Evolutionary conservation across 2,329 filamentous ascomycete species (phyloP), one percentile per base, ranked within the genome.

Genomic region (Fusarium odoratissimum): DNA sequence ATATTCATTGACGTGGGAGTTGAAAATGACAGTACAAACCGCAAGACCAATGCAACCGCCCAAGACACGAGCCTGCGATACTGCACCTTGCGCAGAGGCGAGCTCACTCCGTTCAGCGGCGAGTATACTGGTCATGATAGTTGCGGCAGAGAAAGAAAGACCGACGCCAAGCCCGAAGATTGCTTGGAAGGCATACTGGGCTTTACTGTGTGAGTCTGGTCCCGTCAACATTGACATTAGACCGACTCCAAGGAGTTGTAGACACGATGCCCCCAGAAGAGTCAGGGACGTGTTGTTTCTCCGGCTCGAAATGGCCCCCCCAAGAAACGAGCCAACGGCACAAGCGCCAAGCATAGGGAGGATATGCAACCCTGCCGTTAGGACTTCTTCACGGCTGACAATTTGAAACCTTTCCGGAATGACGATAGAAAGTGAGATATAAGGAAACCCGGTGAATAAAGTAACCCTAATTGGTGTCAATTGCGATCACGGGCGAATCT

Each of bases 331-430:
- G 1, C 88, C 89, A 8, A 89, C 74, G 0, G 89, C 88, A 40
- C 87, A 89, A 5, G 87, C 81, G 4, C 86, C 87, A 1, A 91
- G 84, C 81, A 91, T 84, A 0, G 90, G 89, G 19, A 91, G 81
- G 10, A 91, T 82, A 48, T 89, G 86, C 8, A 91, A 77, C 8
- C 89, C 89, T 1, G 89, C 88, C 75, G 84, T 83, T 30, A 91
- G 82, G 0, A 87, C 83, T 37, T 80, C 84, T 54, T 90, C 84
- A 10, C 81, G 82, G 69, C 90, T 87, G 58, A 90, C 85, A 41
- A 91, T 86, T 67, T 91, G 89, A 55, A 90, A 89, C 11, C 88
- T 82, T 71, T 91, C 87, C 1, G 90, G 89, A 8, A 91, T 84
- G 37, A 86, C 84, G 62, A 91, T 86, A 17, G 88, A 85, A n/a